These are phyloP conservation scores for Xylariaceae sp. DNA, from an alignment of 2,329 filamentous ascomycete genomes.

Conservation along the genomic window DNA sequence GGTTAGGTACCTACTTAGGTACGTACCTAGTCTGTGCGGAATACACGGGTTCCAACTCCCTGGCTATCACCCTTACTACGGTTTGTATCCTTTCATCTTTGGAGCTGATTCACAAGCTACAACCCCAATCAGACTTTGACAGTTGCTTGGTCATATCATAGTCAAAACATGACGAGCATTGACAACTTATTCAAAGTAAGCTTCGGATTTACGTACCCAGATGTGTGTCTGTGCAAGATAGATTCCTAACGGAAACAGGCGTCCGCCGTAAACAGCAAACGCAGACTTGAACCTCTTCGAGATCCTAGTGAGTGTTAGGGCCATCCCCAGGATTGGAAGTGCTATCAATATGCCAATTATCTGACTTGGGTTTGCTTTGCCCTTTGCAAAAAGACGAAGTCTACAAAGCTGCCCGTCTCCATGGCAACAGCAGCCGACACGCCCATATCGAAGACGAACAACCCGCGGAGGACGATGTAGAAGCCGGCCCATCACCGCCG, in stretches of 20 bases:
- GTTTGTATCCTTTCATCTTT: not conserved
- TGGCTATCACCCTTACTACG: not conserved
- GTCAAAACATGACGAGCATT: slow-evolving; percentile 48
- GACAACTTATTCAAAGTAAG: slow-evolving; percentile 52
- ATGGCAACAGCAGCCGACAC: slow-evolving; percentile 41
- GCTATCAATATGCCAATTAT: not conserved
- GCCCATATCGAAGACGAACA: slow-evolving; percentile 43
- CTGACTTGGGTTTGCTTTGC: not conserved
- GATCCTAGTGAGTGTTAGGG: slow-evolving; percentile 54
- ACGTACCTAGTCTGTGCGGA: no score
- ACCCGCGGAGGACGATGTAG: slow-evolving; percentile 38
- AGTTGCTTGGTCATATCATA: not conserved
- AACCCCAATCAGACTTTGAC: not conserved
- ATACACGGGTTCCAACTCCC: not conserved
- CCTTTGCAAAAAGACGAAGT: slow-evolving; percentile 46
- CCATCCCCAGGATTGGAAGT: not conserved
- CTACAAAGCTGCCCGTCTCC: slow-evolving; percentile 59
- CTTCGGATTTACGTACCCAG: not conserved
- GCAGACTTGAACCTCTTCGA: slow-evolving; percentile 58
- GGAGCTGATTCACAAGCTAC: not conserved
- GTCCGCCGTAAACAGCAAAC: slow-evolving; percentile 51
- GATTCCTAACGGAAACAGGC: slow-evolving; percentile 20
- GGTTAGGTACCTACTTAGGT: no score
- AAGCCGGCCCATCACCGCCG: slow-evolving; percentile 49
- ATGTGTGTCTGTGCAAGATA: not conserved